Percentiles rank a stretch among this genome's conserved stretches.
Conservation (phyloP, 371 early-diverging fungal genomes). For the Mortierella sp. region DNA sequence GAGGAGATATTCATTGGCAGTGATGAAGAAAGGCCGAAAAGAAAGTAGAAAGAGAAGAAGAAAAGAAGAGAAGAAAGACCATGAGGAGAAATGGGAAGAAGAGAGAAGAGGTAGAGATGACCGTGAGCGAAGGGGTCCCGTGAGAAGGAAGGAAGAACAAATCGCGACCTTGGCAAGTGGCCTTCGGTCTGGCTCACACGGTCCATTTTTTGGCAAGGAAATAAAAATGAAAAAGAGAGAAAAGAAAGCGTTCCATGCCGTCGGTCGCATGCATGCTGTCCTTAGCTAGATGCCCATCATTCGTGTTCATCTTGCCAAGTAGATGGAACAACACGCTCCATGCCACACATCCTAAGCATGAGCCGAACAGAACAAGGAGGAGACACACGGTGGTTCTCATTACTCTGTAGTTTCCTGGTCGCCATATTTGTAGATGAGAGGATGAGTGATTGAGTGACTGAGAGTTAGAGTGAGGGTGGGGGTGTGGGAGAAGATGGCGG, state of each 20-base stretch:
- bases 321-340: not conserved
- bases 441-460: not conserved
- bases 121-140: no score
- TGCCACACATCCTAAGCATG: not conserved
- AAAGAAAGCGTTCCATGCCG: not conserved
- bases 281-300: not conserved
- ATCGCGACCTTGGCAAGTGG: no score
- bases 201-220: not conserved
- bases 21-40: not conserved
- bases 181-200: no score
- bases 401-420: slow-evolving; percentile 56
- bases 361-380: not conserved
- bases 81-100: slow-evolving; percentile 4
- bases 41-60: not conserved
- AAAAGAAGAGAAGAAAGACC: not conserved
- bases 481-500: not conserved
- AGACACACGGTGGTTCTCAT: slow-evolving; percentile 9
- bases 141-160: not conserved
- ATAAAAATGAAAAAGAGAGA: not conserved
- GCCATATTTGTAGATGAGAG: slow-evolving; percentile 52
- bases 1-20: no score
- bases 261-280: not conserved
- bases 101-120: not conserved
- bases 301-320: not conserved
- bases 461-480: not conserved